Conservation (phyloP, 441 rosid species). For the Euphorbia schlechtendalii region DNA sequence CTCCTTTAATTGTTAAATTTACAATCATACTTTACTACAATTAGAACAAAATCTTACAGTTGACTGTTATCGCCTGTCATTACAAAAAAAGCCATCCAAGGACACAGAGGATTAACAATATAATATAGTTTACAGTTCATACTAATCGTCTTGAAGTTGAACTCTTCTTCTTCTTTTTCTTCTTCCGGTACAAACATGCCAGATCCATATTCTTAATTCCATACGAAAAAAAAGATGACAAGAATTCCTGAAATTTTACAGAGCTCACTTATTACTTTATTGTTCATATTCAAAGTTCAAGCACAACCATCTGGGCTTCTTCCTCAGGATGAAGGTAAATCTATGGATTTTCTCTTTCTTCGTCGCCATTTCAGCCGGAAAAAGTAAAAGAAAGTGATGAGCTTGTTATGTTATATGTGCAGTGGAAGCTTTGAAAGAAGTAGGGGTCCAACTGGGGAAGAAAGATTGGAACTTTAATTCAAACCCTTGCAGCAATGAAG, state of each 20-base stretch:
- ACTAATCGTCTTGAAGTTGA: constrained; percentile 7
- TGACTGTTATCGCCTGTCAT: background rate
- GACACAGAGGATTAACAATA: background rate
- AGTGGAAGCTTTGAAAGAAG: constrained; percentile 26
- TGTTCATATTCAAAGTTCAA: constrained; percentile 3
- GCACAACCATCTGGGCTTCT: constrained; percentile 20
- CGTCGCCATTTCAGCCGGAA: too few relatives aligned
- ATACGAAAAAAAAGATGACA: background rate
- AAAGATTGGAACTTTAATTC: constrained; percentile 20
- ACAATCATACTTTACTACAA: background rate
- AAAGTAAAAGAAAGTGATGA: background rate
- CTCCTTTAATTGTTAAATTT: background rate
- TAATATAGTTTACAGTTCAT: background rate
- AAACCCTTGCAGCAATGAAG: constrained; percentile 25
- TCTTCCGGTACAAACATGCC: background rate
- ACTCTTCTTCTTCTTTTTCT: constrained; percentile 6
- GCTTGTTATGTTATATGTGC: background rate
- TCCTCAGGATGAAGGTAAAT: constrained; percentile 32
- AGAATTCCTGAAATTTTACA: background rate
- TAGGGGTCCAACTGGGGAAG: constrained; percentile 21
- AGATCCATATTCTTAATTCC: background rate
- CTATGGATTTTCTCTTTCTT: background rate
- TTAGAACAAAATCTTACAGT: background rate
- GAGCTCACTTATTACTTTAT: background rate
- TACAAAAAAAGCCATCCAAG: background rate